phyloP scores from a whole-genome alignment of 2,329 filamentous ascomycete genomes.

The Sporothrix euskadiensis region DNA sequence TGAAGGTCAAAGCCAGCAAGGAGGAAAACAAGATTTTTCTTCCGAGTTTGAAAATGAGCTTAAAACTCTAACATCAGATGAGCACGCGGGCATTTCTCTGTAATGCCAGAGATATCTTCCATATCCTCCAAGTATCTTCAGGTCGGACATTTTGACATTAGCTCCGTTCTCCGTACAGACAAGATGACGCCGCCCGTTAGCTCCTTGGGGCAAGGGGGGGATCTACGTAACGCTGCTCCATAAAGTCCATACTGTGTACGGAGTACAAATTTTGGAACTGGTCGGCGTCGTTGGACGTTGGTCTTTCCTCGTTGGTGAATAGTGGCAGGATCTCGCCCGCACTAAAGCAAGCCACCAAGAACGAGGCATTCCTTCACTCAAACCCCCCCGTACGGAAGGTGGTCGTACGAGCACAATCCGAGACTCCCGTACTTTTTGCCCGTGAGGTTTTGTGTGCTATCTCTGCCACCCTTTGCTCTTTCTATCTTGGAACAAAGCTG shows the following conservation, averaged over 20 bases:
- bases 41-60: conserved; percentile 7
- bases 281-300: not conserved
- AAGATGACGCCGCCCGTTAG: not conserved
- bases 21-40: not conserved
- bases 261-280: not conserved
- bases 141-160: not conserved
- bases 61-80: conserved; percentile 17
- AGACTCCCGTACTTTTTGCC: not conserved
- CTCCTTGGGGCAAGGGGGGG: not conserved
- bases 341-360: conserved; percentile 8
- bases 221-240: not conserved
- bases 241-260: not conserved
- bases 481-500: not conserved
- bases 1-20: not conserved
- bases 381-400: not conserved
- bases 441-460: not conserved
- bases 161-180: not conserved
- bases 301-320: not conserved
- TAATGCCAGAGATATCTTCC: not conserved
- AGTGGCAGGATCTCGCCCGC: not conserved
- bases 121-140: not conserved
- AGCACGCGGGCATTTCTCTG: not conserved
- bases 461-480: not conserved
- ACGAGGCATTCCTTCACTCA: conserved; percentile 4
- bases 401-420: not conserved